phyloP scores from a whole-genome alignment of 495 filamentous ascomycete species.

The Penicillium macrosclerotiorum region DNA sequence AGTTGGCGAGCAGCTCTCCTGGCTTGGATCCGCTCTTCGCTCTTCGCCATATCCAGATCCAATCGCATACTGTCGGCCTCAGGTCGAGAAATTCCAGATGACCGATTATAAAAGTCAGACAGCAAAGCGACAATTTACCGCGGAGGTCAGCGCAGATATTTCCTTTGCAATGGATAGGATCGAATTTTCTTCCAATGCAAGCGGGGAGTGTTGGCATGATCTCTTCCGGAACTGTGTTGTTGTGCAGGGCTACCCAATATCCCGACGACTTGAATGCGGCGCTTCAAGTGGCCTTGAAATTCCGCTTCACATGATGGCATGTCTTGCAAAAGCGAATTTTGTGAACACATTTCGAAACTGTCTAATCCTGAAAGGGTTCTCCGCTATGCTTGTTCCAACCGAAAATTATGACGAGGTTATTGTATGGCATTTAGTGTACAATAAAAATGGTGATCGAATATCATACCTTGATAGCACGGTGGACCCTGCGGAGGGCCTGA shows the following conservation, averaged over 20 bases:
- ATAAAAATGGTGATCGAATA: conserved; percentile 1
- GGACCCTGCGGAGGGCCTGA: not conserved
- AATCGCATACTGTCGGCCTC: not conserved
- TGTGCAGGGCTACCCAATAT: conserved; percentile 1
- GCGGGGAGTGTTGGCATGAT: not conserved
- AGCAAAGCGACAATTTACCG: not conserved
- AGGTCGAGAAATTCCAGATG: not conserved
- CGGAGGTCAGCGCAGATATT: not conserved
- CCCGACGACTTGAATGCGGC: not conserved
- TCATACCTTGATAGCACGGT: not conserved
- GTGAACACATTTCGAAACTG: not conserved
- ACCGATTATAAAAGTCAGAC: not conserved
- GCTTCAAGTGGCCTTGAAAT: not conserved
- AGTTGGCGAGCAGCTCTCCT: conserved; percentile 3
- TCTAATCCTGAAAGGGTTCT: not conserved
- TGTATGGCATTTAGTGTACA: not conserved
- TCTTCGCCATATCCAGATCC: not conserved
- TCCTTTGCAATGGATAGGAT: not conserved
- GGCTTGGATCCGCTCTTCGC: conserved; percentile 3
- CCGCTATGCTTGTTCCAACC: not conserved
- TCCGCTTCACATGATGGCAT: not conserved
- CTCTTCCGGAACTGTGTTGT: not conserved
- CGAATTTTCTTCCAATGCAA: not conserved
- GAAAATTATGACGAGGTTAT: not conserved
- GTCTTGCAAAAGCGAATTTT: not conserved